Conservation (phyloP, 78 protist species). For the Dictyostelium brefeldianum region DNA sequence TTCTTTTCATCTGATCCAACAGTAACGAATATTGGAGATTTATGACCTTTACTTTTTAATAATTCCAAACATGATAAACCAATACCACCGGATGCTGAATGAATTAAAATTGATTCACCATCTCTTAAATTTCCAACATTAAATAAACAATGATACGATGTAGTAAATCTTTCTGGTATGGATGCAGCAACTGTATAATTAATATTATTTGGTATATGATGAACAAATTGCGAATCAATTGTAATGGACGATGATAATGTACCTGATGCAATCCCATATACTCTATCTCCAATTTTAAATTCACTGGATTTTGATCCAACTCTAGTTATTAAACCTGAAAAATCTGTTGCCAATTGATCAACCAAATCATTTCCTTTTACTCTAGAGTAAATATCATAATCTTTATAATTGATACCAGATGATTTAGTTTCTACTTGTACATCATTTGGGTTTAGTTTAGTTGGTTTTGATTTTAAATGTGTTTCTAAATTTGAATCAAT, state of each 20-base stretch:
- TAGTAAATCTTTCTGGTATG: neutral
- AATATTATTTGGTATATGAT: slow-evolving; percentile 11
- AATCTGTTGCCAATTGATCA: neutral
- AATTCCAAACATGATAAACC: too few relatives aligned
- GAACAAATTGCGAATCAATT: neutral
- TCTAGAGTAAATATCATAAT: neutral
- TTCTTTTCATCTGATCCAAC: slow-evolving; percentile 43
- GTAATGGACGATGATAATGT: neutral
- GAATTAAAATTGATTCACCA: slow-evolving; percentile 45
- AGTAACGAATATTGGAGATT: neutral
- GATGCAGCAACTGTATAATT: slow-evolving; percentile 20
- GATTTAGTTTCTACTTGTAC: neutral
- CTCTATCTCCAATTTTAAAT: slow-evolving; percentile 8
- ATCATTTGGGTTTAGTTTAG: neutral
- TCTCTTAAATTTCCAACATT: neutral
- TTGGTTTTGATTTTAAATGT: neutral
- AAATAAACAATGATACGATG: neutral
- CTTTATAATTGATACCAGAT: slow-evolving; percentile 12
- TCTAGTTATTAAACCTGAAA: neutral
- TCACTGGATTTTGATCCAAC: neutral
- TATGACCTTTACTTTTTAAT: slow-evolving; percentile 24
- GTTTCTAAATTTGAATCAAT: neutral
- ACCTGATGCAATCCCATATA: neutral
- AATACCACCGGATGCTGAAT: too few relatives aligned
- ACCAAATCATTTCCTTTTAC: neutral